Conservation (phyloP, 75 land plant genomes). For the Picea glauca region DNA sequence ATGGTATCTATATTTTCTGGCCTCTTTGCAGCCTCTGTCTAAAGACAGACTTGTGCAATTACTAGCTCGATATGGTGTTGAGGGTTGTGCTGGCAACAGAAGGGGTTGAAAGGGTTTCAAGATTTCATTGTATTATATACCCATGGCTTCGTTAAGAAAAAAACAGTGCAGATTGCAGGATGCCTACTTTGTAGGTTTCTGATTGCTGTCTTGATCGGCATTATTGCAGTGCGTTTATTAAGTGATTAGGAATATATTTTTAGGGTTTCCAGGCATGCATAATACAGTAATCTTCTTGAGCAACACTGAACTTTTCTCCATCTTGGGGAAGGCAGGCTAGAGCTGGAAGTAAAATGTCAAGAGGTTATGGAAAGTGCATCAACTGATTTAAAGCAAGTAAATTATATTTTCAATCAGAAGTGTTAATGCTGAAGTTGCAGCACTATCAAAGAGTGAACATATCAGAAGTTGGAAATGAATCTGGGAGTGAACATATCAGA, state of each 20-base stretch:
- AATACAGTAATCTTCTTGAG: slow-evolving; percentile 23
- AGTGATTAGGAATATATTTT: neutral
- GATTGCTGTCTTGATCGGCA: neutral
- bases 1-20: neutral
- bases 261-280: neutral
- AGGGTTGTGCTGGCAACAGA: slow-evolving; percentile 5
- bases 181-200: neutral
- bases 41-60: slow-evolving; percentile 42
- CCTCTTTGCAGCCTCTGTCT: slow-evolving; percentile 30
- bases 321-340: slow-evolving; percentile 23
- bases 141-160: neutral
- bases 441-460: neutral
- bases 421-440: neutral
- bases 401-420: neutral
- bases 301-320: slow-evolving; percentile 41
- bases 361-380: slow-evolving; percentile 14
- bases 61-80: slow-evolving; percentile 28
- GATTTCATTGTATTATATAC: slow-evolving; percentile 1
- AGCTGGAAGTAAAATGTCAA: slow-evolving; percentile 26
- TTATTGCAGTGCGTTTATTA: neutral
- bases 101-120: neutral
- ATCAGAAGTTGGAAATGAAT: neutral
- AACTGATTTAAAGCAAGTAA: neutral
- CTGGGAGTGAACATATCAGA: neutral
- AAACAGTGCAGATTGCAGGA: slow-evolving; percentile 12